Evolutionary conservation across 2,329 filamentous ascomycete species (phyloP).

Genomic region (Endothia cerciana): DNA sequence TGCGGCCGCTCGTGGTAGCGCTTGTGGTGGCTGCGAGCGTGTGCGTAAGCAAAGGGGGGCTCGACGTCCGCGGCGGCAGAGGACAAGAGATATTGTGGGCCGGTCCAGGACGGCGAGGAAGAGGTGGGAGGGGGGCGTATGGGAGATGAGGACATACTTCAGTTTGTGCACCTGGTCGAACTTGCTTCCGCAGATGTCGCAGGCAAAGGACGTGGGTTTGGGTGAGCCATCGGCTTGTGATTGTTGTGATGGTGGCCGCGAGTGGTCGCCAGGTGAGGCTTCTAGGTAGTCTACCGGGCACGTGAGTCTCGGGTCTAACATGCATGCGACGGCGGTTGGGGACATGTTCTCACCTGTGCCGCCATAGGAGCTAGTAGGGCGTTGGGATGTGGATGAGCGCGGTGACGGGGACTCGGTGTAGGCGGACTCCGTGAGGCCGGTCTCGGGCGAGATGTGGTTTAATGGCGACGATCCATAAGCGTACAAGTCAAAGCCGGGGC

Average conservation of each 20-base stretch:
- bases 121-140: neutral
- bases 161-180: conserved; percentile 65
- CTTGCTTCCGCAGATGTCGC: conserved; percentile 47
- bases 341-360: conserved; percentile 21
- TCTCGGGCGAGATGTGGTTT: conserved; percentile 51
- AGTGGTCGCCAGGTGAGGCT: conserved; percentile 23
- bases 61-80: neutral
- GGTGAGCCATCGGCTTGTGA: conserved; percentile 32
- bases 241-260: conserved; percentile 21
- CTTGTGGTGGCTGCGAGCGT: conserved; percentile 55
- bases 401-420: conserved; percentile 31
- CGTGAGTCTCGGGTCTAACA: conserved; percentile 4
- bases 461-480: conserved; percentile 47
- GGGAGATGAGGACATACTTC: conserved; percentile 48
- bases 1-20: conserved; percentile 63
- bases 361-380: conserved; percentile 24
- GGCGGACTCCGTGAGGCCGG: conserved; percentile 43
- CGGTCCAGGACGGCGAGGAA: no score
- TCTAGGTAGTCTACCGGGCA: conserved; percentile 21
- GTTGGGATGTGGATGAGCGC: conserved; percentile 27
- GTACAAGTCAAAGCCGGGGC: conserved; percentile 34
- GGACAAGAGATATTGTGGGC: no score
- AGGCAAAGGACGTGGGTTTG: conserved; percentile 38
- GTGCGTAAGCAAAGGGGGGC: conserved; percentile 31
- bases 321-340: neutral